These are phyloP conservation scores for Colletotrichum sp. DNA, from an alignment of 2,329 filamentous ascomycete species.

Conservation along the genomic window DNA sequence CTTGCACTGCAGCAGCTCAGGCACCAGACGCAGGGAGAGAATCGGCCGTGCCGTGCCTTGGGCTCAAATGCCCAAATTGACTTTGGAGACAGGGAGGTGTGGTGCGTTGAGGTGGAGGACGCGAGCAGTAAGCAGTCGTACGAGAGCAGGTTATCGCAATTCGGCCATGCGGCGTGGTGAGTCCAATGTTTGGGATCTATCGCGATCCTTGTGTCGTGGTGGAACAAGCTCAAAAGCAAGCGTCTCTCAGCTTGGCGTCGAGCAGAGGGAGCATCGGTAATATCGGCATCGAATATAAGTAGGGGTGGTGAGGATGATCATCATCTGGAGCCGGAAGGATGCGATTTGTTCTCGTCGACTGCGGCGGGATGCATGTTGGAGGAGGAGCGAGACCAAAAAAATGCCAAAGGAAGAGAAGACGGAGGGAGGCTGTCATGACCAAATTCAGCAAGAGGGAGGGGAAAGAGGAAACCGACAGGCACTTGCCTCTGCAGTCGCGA, in stretches of 20 bases:
- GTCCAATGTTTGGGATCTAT: conserved; percentile 19
- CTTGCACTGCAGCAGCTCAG: neutral
- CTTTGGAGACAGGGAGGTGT: neutral
- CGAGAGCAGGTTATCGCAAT: neutral
- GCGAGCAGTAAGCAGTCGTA: neutral
- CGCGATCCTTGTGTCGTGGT: neutral
- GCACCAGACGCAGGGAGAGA: neutral
- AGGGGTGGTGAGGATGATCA: neutral
- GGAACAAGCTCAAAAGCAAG: neutral
- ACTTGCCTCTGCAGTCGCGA: neutral
- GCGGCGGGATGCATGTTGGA: neutral
- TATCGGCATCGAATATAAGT: neutral
- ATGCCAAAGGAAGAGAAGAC: neutral
- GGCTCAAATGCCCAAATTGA: neutral
- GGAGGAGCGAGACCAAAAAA: neutral
- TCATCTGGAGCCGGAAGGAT: neutral
- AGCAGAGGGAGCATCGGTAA: neutral
- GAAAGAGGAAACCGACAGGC: neutral
- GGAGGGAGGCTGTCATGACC: neutral
- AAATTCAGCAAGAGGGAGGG: neutral
- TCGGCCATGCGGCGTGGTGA: neutral
- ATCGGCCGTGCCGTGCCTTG: neutral
- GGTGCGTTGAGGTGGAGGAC: neutral
- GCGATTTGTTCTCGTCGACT: neutral
- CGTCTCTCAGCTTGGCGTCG: neutral